Conservation (phyloP, 2,329 filamentous ascomycete genomes). For the Cladophialophora psammophila region DNA sequence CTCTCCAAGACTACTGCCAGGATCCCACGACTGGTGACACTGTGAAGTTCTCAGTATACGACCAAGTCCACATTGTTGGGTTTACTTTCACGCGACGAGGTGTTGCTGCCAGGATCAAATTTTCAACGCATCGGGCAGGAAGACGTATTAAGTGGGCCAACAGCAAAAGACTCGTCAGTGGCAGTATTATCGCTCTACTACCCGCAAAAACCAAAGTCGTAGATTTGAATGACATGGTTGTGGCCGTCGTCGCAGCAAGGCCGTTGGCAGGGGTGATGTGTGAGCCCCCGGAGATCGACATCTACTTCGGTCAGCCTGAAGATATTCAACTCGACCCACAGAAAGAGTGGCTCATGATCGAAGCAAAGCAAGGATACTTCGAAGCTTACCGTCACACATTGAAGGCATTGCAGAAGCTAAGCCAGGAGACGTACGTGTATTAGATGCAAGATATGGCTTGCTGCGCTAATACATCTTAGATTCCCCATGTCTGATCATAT, state of each 20-base stretch:
- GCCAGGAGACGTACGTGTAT: slow-evolving; percentile 56
- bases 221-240: slow-evolving; percentile 62
- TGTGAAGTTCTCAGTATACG: slow-evolving; percentile 69
- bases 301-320: slow-evolving; percentile 70
- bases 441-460: slow-evolving; percentile 8
- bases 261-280: slow-evolving; percentile 68
- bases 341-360: slow-evolving; percentile 77
- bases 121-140: slow-evolving; percentile 70
- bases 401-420: slow-evolving; percentile 72
- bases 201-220: slow-evolving; percentile 66
- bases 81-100: slow-evolving; percentile 70
- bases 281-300: slow-evolving; percentile 74
- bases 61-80: slow-evolving; percentile 71
- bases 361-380: slow-evolving; percentile 75
- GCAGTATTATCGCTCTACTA: slow-evolving; percentile 63
- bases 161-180: slow-evolving; percentile 64
- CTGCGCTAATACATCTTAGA: slow-evolving; percentile 41
- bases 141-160: slow-evolving; percentile 74
- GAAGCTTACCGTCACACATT: slow-evolving; percentile 78
- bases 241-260: slow-evolving; percentile 76
- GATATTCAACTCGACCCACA: slow-evolving; percentile 74
- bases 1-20: slow-evolving; percentile 64
- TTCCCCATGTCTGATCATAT: slow-evolving; percentile 56
- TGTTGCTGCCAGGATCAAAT: slow-evolving; percentile 71
- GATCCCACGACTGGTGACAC: slow-evolving; percentile 66